Percentiles rank a stretch among this genome's conserved stretches.
Conservation (phyloP, 129 eudicot genomes). For the Flaveria bidentis region DNA sequence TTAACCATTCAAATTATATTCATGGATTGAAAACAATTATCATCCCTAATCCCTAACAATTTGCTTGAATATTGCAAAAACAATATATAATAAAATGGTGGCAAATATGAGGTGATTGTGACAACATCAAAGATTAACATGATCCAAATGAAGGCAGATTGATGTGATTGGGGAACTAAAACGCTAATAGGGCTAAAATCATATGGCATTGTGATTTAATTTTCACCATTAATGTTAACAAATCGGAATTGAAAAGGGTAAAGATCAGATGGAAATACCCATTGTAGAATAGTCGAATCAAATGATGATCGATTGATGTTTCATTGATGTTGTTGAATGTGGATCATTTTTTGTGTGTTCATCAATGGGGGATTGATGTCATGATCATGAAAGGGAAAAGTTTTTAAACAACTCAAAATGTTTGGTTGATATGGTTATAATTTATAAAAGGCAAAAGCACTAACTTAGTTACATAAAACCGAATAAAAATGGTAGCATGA, state of each 20-base stretch:
- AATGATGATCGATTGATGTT: conserved; percentile 19
- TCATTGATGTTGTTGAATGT: conserved; percentile 20
- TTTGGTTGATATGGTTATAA: neutral
- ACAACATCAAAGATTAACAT: neutral
- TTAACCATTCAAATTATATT: neutral
- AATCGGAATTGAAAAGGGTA: neutral
- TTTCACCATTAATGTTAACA: neutral
- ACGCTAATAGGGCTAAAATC: neutral
- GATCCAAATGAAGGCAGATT: neutral
- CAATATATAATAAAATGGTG: neutral
- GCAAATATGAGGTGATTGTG: neutral
- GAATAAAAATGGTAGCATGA: neutral
- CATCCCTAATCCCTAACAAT: neutral
- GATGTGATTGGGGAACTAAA: neutral
- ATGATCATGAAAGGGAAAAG: conserved; percentile 24
- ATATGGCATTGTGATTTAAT: conserved; percentile 9
- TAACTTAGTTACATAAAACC: neutral
- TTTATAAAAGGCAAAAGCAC: neutral
- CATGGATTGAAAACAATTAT: neutral
- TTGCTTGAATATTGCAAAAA: neutral
- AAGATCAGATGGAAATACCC: conserved; percentile 30
- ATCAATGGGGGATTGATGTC: conserved; percentile 14
- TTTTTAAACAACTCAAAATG: conserved; percentile 1
- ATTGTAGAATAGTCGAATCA: conserved; percentile 30
- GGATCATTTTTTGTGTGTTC: conserved; percentile 9